Evolutionary conservation across 176 grass and related monocot species (phyloP).

Genomic region (Coix lacrymajobi): DNA sequence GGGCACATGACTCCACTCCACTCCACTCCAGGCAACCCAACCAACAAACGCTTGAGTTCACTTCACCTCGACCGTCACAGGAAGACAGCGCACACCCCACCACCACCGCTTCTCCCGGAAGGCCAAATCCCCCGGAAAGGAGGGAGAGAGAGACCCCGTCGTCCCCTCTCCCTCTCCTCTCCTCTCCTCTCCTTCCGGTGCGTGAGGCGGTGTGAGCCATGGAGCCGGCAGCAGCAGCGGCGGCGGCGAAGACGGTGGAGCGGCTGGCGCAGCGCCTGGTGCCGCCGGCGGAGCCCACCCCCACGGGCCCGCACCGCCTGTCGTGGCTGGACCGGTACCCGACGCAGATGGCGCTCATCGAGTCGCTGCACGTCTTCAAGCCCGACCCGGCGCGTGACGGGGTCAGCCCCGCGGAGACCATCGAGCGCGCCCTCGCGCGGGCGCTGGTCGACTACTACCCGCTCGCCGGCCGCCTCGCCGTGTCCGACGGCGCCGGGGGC

Average conservation of each 20-base stretch:
- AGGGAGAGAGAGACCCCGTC: not conserved
- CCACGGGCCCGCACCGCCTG: slow-evolving; percentile 41
- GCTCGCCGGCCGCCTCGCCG: slow-evolving; percentile 63
- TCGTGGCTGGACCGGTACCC: slow-evolving; percentile 98
- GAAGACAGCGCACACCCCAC: not conserved
- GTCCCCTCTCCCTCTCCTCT: not conserved
- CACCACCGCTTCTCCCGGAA: not conserved
- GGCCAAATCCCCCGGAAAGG: not conserved
- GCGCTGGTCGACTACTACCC: slow-evolving; percentile 83
- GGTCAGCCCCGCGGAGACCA: slow-evolving; percentile 7
- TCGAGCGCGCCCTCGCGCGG: slow-evolving; percentile 44
- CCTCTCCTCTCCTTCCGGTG: not conserved
- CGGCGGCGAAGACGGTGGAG: slow-evolving; percentile 41
- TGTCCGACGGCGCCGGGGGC: slow-evolving; percentile 24
- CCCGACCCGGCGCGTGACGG: slow-evolving; percentile 25
- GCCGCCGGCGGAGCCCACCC: slow-evolving; percentile 48
- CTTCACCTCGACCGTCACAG: not conserved
- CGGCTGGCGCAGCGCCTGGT: slow-evolving; percentile 67
- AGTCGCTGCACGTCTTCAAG: slow-evolving; percentile 92
- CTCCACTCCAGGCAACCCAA: not conserved
- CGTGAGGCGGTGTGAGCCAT: not conserved
- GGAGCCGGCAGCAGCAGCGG: slow-evolving; percentile 14
- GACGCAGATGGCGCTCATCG: slow-evolving; percentile 95
- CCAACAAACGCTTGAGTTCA: not conserved
- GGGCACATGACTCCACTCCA: not conserved